Base-by-base conservation (phyloP, 2,329 filamentous ascomycete genomes). In the Fusarium euwallaceae region DNA sequence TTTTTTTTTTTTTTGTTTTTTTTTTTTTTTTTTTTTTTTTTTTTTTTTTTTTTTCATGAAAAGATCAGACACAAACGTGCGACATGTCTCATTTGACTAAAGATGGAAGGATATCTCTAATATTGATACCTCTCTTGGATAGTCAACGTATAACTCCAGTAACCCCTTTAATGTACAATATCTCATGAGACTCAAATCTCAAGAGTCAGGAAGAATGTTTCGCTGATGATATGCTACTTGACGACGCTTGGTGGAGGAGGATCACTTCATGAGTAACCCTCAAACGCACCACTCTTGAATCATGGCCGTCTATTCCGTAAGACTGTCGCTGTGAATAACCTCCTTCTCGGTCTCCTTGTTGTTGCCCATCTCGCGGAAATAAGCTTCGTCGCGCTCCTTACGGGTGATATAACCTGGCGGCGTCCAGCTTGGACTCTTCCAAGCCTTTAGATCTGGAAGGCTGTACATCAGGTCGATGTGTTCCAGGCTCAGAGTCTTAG, bases 381-480 rank as follows among this genome's bases (percentile, higher is more conserved):
- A 65, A 11, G 69, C 43, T 24, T 80, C 78, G 63, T 82, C 81
- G 22, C 81, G 77, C 60, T 81, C 70, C 78, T 78, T 82, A 64
- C 81, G 81, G 64, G 79, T 85, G 67, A 81, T 69, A 70, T 84
- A 85, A 12, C 84, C 84, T 1, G 80, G 82, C 4, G 84, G 84
- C 12, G 83, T 80, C 87, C 87, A 92, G 72, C 86, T 83, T 69
- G 83, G 81, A 77, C 88, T 91, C 78, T 87, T 87, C 87, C 89
- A 91, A 6, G 91, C 87, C 80, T 87, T 88, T 20, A 92, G 85
- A 58, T 84, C 75, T 4, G 74, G 82, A 17, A 90, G 82, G 65
- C 91, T 87, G 80, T 93, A 94, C 90, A 92, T 92, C 55, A 88
- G 87, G 81, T 93, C 92, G 64, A 94, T 89, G 76, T 93, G 90